Evolutionary conservation across 805 yeast species (phyloP).

Genomic region (Wickerhamomyces ciferrii): DNA sequence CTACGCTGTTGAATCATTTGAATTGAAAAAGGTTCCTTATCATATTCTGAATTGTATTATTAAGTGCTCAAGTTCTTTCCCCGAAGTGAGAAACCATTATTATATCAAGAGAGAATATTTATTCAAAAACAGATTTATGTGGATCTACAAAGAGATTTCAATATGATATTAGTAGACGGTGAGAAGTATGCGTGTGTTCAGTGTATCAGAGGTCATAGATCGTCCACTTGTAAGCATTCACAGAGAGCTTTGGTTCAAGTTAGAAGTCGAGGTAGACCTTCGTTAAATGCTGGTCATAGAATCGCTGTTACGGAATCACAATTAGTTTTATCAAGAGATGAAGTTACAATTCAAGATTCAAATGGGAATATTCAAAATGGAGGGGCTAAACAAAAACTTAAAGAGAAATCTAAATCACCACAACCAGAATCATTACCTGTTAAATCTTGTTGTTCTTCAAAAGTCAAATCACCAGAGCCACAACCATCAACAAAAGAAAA

Average conservation of each 20-base stretch:
- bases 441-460: neutral
- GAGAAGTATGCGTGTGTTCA: slow-evolving; percentile 70
- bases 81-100: too few relatives aligned
- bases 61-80: too few relatives aligned
- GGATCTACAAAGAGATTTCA: neutral
- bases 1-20: too few relatives aligned
- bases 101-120: neutral
- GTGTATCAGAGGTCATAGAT: slow-evolving; percentile 81
- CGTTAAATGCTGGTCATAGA: slow-evolving; percentile 33
- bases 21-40: too few relatives aligned
- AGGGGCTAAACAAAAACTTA: neutral
- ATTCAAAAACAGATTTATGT: neutral
- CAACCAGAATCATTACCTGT: neutral
- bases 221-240: slow-evolving; percentile 72
- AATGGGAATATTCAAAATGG: neutral
- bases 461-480: neutral
- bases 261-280: slow-evolving; percentile 72
- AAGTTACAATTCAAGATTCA: slow-evolving; percentile 8
- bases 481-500: neutral
- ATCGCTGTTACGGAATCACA: slow-evolving; percentile 23
- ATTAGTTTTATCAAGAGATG: slow-evolving; percentile 9
- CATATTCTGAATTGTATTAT: too few relatives aligned
- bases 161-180: slow-evolving; percentile 67
- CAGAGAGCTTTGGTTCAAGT: slow-evolving; percentile 71
- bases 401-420: neutral